Percentiles rank a stretch among this genome's conserved stretches.
Conservation (phyloP, 331 rosid genomes). For the Quercus lobata region DNA sequence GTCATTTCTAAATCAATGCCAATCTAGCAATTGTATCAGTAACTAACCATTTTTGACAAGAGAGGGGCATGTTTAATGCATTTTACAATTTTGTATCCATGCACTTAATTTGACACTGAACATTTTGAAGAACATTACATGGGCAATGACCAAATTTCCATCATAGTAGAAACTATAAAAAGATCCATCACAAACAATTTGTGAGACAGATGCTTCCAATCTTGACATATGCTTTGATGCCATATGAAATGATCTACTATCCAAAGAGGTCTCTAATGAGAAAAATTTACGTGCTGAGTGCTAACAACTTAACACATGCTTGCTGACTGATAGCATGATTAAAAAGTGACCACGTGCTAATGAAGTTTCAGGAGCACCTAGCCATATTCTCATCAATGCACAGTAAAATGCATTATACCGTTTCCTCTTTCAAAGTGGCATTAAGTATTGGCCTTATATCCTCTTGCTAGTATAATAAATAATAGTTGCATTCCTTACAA, state of each 20-base stretch:
- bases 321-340: background rate
- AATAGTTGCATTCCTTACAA: conserved; percentile 34
- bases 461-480: conserved; percentile 12
- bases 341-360: background rate
- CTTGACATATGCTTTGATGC: background rate
- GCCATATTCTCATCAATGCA: background rate
- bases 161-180: background rate
- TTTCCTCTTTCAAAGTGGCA: background rate
- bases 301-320: conserved; percentile 14
- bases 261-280: background rate
- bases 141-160: background rate
- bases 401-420: background rate
- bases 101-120: background rate
- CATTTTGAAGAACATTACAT: conserved; percentile 1
- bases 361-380: background rate
- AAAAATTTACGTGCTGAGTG: conserved; percentile 3
- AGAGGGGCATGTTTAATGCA: background rate
- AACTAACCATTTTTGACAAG: background rate
- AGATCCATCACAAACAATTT: background rate
- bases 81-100: background rate
- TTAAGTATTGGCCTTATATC: background rate
- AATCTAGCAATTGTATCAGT: background rate
- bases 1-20: background rate
- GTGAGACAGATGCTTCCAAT: background rate
- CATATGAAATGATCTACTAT: background rate